A percentile compares a stretch with the other conserved stretches of the same genome.
Conservation (phyloP, 1,139 yeast species). For the Zygoascus meyerae region DNA sequence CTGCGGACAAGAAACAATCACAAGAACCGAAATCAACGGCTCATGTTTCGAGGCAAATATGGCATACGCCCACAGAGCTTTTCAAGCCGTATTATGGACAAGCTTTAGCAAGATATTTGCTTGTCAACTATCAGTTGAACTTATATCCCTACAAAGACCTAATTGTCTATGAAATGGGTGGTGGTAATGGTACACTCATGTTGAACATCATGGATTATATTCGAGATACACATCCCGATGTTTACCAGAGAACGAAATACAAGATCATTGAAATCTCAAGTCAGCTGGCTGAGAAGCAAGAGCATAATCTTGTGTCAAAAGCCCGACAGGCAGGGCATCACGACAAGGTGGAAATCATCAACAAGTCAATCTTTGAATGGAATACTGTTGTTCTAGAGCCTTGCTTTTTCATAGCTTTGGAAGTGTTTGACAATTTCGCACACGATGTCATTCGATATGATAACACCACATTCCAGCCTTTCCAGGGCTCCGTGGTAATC, state of each 20-base stretch:
- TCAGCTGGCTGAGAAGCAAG: constrained; percentile 61
- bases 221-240: constrained; percentile 59
- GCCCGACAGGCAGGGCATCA: constrained; percentile 37
- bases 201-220: constrained; percentile 66
- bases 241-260: constrained; percentile 61
- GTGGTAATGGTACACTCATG: constrained; percentile 88
- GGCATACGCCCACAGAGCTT: constrained; percentile 90
- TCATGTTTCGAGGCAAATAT: constrained; percentile 52
- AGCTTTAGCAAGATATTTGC: constrained; percentile 67
- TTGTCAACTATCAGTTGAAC: constrained; percentile 62
- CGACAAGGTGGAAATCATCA: constrained; percentile 58
- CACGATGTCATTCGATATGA: constrained; percentile 81
- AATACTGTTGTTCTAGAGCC: constrained; percentile 56
- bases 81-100: constrained; percentile 79
- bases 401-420: constrained; percentile 74
- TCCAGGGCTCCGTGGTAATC: constrained; percentile 71
- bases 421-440: constrained; percentile 79
- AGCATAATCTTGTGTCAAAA: constrained; percentile 26
- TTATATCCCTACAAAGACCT: constrained; percentile 62
- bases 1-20: constrained; percentile 6
- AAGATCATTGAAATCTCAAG: constrained; percentile 72
- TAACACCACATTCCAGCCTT: constrained; percentile 57
- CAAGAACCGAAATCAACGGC: constrained; percentile 5
- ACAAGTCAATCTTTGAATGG: constrained; percentile 77
- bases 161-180: constrained; percentile 81